phyloP scores from a whole-genome alignment of 192 early-diverging fungal genomes.

The Gigaspora rosea region DNA sequence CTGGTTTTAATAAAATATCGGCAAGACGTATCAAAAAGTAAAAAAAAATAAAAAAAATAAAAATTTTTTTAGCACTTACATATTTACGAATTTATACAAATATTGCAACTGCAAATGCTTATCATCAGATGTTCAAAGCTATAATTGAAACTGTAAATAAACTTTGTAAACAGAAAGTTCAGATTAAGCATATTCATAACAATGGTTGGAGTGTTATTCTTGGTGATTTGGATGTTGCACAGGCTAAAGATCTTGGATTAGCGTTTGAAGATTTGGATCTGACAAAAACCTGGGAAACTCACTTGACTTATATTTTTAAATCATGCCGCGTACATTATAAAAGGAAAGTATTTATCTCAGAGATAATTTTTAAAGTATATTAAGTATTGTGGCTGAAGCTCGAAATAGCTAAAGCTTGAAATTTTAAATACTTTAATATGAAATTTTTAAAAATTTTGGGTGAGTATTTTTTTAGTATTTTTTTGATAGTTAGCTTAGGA shows the following conservation, averaged over 20 bases:
- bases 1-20: too few relatives aligned
- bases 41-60: too few relatives aligned
- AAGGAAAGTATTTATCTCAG: not conserved
- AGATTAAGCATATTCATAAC: conserved; percentile 5
- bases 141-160: not conserved
- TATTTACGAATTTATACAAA: conserved; percentile 5
- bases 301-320: conserved; percentile 20
- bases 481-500: too few relatives aligned
- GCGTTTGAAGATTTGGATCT: not conserved
- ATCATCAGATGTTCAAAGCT: not conserved
- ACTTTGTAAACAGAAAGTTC: not conserved
- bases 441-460: too few relatives aligned
- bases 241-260: not conserved
- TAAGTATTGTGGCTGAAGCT: too few relatives aligned
- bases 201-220: not conserved
- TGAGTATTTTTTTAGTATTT: too few relatives aligned
- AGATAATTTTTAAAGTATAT: too few relatives aligned
- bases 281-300: not conserved
- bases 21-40: too few relatives aligned
- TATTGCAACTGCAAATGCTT: not conserved
- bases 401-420: too few relatives aligned
- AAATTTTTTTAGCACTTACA: not conserved
- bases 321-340: conserved; percentile 1
- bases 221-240: not conserved
- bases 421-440: too few relatives aligned